Base-by-base conservation (phyloP, 1,284 basidiomycete genomes). In the Trichosporon ovoides region DNA sequence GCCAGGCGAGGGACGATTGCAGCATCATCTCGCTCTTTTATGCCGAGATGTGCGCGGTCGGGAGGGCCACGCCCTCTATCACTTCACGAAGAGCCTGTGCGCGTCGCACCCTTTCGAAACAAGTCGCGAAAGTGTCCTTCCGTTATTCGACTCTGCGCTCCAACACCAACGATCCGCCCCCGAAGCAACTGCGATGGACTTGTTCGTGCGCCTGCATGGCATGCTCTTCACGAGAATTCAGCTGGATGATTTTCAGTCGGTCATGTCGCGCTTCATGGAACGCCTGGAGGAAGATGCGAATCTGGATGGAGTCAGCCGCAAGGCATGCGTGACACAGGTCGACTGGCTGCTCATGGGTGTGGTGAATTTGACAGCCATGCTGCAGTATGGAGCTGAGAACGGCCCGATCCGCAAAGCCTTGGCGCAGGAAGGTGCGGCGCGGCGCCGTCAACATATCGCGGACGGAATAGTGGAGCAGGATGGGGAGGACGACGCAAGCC, bases 291-390 rank as follows among this genome's bases (percentile, higher is more conserved):
- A 87, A 63, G 86, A 94, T 60, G 74, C 68, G 38, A 68, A 62
- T 38, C 63, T 74, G 33, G 86, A 89, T 68, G 85, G 85, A 57
- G 83, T 84, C 3, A 59, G 64, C 63, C 59, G 69, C 56, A 63
- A 68, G 60, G 69, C 73, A 18, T 60, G 68, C 12, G 72, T 80
- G 31, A 84, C 89, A 54, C 91, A 92, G 71, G 85, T 87, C 20
- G 89, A 91, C 62, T 98, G 95, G 95, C 88, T 91, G 66, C 91
- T 95, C 87, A 94, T 98, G 88, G 93, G 84, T 0, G 80, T 87
- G 35, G 81, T 90, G 68, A 96, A 95, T 73, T 81, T 97, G 18
- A 83, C 85, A 4, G 83, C 88, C 0, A 74, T 96, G 13, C 80
- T 97, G 65, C 92, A 98, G 77, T 97, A 94, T 68, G 93, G 94